These are phyloP conservation scores for Kodamaea jinghongensis DNA, from an alignment of 805 yeast species.

Conservation along the genomic window DNA sequence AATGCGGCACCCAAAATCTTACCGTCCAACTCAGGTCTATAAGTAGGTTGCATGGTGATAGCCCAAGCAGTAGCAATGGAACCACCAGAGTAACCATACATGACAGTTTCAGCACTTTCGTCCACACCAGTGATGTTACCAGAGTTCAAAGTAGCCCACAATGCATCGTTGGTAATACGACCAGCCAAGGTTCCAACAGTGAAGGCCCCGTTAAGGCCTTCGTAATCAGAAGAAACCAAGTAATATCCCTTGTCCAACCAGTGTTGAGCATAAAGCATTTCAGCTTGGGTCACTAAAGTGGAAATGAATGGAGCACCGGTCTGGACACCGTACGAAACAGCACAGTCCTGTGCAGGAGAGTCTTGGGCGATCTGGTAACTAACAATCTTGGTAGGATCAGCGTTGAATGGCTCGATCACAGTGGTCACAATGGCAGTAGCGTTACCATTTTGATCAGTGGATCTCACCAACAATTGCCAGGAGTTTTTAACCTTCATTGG, in stretches of 20 bases:
- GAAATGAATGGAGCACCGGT: slow-evolving; percentile 11
- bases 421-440: slow-evolving; percentile 21
- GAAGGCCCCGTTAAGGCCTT: slow-evolving; percentile 30
- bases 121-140: slow-evolving; percentile 17
- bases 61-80: slow-evolving; percentile 38
- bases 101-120: slow-evolving; percentile 16
- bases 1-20: slow-evolving; percentile 28
- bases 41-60: slow-evolving; percentile 30
- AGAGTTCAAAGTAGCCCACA: slow-evolving; percentile 24
- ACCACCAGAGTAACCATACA: slow-evolving; percentile 42
- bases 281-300: slow-evolving; percentile 15
- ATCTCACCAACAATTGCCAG: slow-evolving; percentile 20
- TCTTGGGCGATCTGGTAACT: slow-evolving; percentile 21
- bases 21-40: slow-evolving; percentile 30
- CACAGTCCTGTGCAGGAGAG: slow-evolving; percentile 16
- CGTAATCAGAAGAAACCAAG: slow-evolving; percentile 33
- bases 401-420: slow-evolving; percentile 20
- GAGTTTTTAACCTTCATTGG: slow-evolving; percentile 16
- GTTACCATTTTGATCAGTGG: slow-evolving; percentile 17
- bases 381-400: slow-evolving; percentile 18
- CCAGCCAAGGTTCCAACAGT: slow-evolving; percentile 31
- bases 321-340: slow-evolving; percentile 19
- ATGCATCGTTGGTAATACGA: slow-evolving; percentile 25
- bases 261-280: slow-evolving; percentile 11
- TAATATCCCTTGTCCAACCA: slow-evolving; percentile 28